A percentile compares a stretch with the other conserved stretches of the same genome.
Evolutionary conservation across 768 basidiomycete species (phyloP).

Genomic region (Cubamyces lactineus): DNA sequence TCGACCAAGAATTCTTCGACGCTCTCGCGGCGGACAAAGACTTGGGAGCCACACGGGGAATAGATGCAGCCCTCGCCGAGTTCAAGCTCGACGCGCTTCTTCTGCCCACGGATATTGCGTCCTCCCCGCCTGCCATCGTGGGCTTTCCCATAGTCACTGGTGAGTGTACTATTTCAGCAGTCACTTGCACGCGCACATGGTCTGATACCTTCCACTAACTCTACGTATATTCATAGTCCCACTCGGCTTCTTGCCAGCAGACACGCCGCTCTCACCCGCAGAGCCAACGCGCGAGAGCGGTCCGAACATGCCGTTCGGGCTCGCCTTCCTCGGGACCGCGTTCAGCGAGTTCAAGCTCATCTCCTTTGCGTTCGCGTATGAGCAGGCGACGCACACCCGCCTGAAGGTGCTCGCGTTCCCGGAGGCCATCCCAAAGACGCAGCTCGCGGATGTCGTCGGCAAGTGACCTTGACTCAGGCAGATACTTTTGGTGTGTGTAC

Average conservation of each 20-base stretch:
- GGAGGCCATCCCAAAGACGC: conserved; percentile 60
- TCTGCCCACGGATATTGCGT: conserved; percentile 27
- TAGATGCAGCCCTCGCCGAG: conserved; percentile 33
- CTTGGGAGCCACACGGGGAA: conserved; percentile 33
- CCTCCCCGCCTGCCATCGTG: conserved; percentile 35
- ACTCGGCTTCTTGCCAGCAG: conserved; percentile 43
- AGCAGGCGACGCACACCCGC: conserved; percentile 60
- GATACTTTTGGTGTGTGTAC: background rate
- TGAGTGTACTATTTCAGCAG: background rate
- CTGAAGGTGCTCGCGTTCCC: conserved; percentile 51
- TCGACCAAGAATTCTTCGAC: conserved; percentile 32
- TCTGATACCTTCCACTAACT: background rate
- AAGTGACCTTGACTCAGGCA: background rate
- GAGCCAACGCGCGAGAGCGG: conserved; percentile 40
- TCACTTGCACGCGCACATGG: background rate
- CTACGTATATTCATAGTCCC: conserved; percentile 32
- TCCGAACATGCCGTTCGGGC: conserved; percentile 40
- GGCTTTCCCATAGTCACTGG: conserved; percentile 43
- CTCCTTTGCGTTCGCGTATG: conserved; percentile 49
- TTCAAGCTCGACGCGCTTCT: conserved; percentile 36
- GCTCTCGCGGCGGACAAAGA: conserved; percentile 32
- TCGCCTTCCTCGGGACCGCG: conserved; percentile 49
- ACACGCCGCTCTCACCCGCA: conserved; percentile 36
- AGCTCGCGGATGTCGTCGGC: conserved; percentile 41
- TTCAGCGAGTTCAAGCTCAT: conserved; percentile 49